Percentiles rank a stretch among this genome's conserved stretches.
phyloP scores from a whole-genome alignment of 2,329 filamentous ascomycete genomes.

The Thielaviopsis populi region DNA sequence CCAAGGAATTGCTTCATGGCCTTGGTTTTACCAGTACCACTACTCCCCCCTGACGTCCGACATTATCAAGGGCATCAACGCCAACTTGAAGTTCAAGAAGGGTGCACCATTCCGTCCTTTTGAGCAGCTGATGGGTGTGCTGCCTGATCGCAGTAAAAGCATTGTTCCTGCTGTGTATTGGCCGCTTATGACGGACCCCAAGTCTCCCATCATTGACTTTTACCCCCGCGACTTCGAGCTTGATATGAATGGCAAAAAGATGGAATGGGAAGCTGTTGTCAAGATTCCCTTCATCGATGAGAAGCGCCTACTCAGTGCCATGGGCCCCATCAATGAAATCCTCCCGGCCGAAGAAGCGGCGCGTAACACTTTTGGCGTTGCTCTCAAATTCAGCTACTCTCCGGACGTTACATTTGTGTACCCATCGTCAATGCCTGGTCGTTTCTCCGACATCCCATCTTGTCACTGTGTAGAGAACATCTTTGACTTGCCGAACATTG shows the following conservation, averaged over 20 bases:
- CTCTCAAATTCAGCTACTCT: slow-evolving; percentile 83
- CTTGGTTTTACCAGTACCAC: slow-evolving; percentile 95
- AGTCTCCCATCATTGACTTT: slow-evolving; percentile 93
- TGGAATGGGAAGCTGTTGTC: slow-evolving; percentile 98
- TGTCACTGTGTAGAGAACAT: slow-evolving; percentile 93
- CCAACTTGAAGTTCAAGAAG: slow-evolving; percentile 80
- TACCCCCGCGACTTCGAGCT: slow-evolving; percentile 94
- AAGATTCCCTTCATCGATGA: slow-evolving; percentile 99
- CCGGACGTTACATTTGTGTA: slow-evolving; percentile 65
- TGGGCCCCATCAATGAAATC: slow-evolving; percentile 67
- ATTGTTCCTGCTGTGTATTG: slow-evolving; percentile 84
- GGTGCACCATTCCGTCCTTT: slow-evolving; percentile 91
- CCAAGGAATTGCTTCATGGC: slow-evolving; percentile 90
- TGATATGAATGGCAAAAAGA: slow-evolving; percentile 99
- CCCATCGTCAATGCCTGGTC: slow-evolving; percentile 70
- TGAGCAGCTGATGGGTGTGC: slow-evolving; percentile 94
- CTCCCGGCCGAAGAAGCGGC: slow-evolving; percentile 64
- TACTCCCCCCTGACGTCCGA: slow-evolving; percentile 97
- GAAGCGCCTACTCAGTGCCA: slow-evolving; percentile 65
- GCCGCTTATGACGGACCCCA: slow-evolving; percentile 76
- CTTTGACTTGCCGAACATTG: slow-evolving; percentile 83
- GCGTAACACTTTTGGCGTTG: slow-evolving; percentile 81
- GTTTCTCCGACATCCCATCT: slow-evolving; percentile 76
- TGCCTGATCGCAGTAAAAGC: slow-evolving; percentile 92
- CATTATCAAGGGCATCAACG: slow-evolving; percentile 72